phyloP scores from a whole-genome alignment of 176 grass and related monocot genomes.

The Aegilops sharonensis region DNA sequence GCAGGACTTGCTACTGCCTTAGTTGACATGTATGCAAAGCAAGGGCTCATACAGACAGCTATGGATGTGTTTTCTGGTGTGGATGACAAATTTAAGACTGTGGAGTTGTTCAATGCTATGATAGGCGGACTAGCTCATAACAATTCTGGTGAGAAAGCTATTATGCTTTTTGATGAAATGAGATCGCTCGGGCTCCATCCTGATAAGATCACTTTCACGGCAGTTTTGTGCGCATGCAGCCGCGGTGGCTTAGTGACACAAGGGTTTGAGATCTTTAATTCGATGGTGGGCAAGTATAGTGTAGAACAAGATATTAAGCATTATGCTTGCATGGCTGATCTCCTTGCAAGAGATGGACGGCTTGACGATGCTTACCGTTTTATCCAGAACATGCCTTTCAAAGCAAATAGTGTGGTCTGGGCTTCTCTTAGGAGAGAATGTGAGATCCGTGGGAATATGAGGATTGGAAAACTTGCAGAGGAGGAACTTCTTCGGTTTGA shows the following conservation, averaged over 20 bases:
- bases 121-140: slow-evolving; percentile 50
- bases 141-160: slow-evolving; percentile 38
- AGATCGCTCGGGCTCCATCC: slow-evolving; percentile 33
- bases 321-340: slow-evolving; percentile 53
- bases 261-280: slow-evolving; percentile 38
- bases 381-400: slow-evolving; percentile 48
- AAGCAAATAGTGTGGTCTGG: slow-evolving; percentile 49
- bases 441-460: slow-evolving; percentile 42
- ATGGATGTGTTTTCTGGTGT: slow-evolving; percentile 45
- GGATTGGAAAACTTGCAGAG: slow-evolving; percentile 44
- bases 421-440: slow-evolving; percentile 54
- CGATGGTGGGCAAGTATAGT: slow-evolving; percentile 45
- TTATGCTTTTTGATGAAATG: slow-evolving; percentile 56
- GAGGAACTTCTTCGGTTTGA: slow-evolving; percentile 40
- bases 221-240: slow-evolving; percentile 51
- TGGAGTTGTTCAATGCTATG: slow-evolving; percentile 61
- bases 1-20: slow-evolving; percentile 45
- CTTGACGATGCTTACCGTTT: slow-evolving; percentile 45
- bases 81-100: slow-evolving; percentile 31
- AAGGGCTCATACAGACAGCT: slow-evolving; percentile 48
- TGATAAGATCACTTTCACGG: slow-evolving; percentile 44
- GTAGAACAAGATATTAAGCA: slow-evolving; percentile 40
- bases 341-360: slow-evolving; percentile 56
- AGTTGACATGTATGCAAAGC: slow-evolving; percentile 59
- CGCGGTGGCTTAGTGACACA: slow-evolving; percentile 38